These are phyloP conservation scores for Talinum fruticosum DNA, from an alignment of 148 eudicot genomes.

Conservation along the genomic window DNA sequence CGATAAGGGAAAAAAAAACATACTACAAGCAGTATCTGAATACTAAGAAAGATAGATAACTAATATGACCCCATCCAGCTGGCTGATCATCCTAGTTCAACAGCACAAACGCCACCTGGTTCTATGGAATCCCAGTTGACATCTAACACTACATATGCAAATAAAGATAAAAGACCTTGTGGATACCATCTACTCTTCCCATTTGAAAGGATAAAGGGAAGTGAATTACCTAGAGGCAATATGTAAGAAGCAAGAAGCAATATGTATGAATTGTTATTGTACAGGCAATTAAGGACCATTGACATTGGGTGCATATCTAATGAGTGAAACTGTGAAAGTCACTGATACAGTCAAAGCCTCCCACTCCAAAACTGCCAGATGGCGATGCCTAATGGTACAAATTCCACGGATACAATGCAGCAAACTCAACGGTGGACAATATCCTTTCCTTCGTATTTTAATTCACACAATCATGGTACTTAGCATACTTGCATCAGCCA, in stretches of 20 bases:
- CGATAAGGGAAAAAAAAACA: constrained; percentile 4
- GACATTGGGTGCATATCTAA: not conserved
- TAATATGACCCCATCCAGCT: not conserved
- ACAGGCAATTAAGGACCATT: constrained; percentile 5
- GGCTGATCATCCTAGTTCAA: not conserved
- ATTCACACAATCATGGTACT: not conserved
- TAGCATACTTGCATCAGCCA: not conserved
- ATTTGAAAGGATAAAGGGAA: not conserved
- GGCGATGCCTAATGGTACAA: not conserved
- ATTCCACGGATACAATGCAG: not conserved
- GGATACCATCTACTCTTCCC: not conserved
- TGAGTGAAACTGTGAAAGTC: not conserved
- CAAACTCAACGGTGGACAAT: not conserved
- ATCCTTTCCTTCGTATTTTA: not conserved
- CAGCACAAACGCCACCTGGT: not conserved
- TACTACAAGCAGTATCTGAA: not conserved
- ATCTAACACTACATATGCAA: not conserved
- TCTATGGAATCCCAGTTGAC: not conserved
- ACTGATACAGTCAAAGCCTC: not conserved
- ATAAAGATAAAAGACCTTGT: not conserved
- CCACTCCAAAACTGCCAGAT: not conserved
- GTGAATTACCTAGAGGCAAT: not conserved
- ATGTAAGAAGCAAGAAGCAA: not conserved
- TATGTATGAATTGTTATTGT: not conserved
- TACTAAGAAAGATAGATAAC: constrained; percentile 2